These are phyloP conservation scores for Neopestalotiopsis sp. DNA, from an alignment of 2,329 filamentous ascomycete genomes.

Conservation along the genomic window DNA sequence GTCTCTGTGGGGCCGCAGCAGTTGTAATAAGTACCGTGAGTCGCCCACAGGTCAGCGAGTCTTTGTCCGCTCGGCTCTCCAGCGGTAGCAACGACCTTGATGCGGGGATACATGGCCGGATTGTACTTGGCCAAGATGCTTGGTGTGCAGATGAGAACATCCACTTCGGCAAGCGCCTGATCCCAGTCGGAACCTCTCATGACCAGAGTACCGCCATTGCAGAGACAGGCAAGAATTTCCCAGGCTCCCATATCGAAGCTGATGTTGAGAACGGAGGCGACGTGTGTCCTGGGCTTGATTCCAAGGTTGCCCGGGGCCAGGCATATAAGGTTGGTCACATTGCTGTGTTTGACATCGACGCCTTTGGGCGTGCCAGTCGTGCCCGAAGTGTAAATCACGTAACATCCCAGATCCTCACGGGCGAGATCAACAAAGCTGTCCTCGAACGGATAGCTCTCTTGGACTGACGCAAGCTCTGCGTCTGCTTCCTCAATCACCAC, in stretches of 20 bases:
- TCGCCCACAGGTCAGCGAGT: conserved; percentile 62
- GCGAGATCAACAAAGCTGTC: conserved; percentile 22
- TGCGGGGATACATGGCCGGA: conserved; percentile 51
- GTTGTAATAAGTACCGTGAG: conserved; percentile 55
- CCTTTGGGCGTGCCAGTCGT: conserved; percentile 65
- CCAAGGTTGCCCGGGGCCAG: conserved; percentile 55
- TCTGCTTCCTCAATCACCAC: conserved; percentile 21
- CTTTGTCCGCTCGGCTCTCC: conserved; percentile 53
- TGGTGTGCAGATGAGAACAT: conserved; percentile 61
- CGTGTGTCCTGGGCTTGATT: conserved; percentile 53
- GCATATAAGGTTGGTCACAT: conserved; percentile 59
- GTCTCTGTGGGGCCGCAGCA: conserved; percentile 66
- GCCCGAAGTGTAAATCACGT: conserved; percentile 57
- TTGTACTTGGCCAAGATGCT: conserved; percentile 57
- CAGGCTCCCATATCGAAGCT: conserved; percentile 68
- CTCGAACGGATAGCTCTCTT: conserved; percentile 19
- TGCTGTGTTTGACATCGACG: conserved; percentile 60
- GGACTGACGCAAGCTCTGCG: conserved; percentile 20
- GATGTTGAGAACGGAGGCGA: conserved; percentile 61
- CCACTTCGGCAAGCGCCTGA: conserved; percentile 49
- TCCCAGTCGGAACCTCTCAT: conserved; percentile 57
- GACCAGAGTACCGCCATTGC: conserved; percentile 62
- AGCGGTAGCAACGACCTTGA: conserved; percentile 58
- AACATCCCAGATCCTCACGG: conserved; percentile 32
- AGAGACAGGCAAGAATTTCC: conserved; percentile 62